Evolutionary conservation across 805 yeast species (phyloP), one percentile per base, ranked within the genome.

Genomic region (Candida tallmaniae): DNA sequence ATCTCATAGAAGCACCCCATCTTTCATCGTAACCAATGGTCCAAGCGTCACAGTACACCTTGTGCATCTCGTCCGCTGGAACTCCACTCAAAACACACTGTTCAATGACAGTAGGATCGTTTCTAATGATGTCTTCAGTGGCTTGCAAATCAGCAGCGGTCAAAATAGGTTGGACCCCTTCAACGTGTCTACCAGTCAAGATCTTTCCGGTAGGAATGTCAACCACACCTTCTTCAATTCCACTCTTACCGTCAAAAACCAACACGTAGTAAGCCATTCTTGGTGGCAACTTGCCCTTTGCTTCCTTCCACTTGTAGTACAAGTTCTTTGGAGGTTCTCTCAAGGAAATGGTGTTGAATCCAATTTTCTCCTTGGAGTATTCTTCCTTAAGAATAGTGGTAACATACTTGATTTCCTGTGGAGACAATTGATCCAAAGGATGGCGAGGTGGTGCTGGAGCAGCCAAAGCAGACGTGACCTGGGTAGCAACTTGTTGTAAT

Each of bases 1-100:
- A 70, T 61, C 93, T 72, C 56, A 75, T 72, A 32, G 76, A 69
- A 29, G 82, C 74, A 28, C 90, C 90, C 83, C 86, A 83, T 62
- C 90, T 72, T 63, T 74, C 83, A 53, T 78, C 84, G 50, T 74
- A 78, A 31, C 83, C 83, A 50, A 78, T 77, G 21, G 83, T 74
- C 82, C 82, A 76, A 34, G 81, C 80, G 51, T 76, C 82, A 60
- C 81, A 76, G 65, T 74, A 76, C 30, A 76, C 65, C 42, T 73
- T 67, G 51, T 69, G 61, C 79, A 80, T 78, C 33, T 79, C 80
- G 35, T 55, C 55, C 19, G 70, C 75, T 39, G 86, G 80, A 45
- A 83, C 62, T 35, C 90, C 90, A 22, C 82, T 74, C 40, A 80
- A 50, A 37, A 67, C 74, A 66, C 88, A 80, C 64, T 83, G 89